Conservation (phyloP, 129 eudicot genomes). For the Heracleum sosnowskyi region DNA sequence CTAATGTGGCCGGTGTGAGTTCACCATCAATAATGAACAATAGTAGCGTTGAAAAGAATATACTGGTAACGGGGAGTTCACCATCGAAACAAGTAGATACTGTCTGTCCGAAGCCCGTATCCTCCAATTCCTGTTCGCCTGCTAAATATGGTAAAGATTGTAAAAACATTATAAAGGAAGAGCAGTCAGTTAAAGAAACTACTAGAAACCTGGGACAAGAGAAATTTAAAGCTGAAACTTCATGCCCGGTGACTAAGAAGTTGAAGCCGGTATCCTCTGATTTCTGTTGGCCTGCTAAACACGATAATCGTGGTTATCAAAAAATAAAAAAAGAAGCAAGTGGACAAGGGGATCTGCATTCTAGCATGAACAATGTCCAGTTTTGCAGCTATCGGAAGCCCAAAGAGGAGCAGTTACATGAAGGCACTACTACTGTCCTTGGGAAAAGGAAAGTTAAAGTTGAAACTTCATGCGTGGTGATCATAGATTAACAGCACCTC, state of each 20-base stretch:
- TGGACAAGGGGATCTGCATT: background rate
- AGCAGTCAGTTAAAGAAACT: no score
- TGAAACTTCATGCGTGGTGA: background rate
- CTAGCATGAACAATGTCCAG: background rate
- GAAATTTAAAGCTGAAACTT: no score
- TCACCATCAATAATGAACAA: background rate
- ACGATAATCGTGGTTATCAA: no score
- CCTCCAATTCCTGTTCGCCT: background rate
- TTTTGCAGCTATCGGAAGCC: background rate
- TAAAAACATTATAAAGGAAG: background rate
- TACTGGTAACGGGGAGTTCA: no score
- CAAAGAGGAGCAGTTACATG: background rate
- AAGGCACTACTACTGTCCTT: background rate
- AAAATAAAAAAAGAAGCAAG: background rate
- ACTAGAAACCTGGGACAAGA: no score
- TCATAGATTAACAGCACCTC: no score
- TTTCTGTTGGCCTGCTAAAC: background rate
- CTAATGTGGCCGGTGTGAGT: background rate
- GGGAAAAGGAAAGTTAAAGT: background rate
- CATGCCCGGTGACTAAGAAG: no score
- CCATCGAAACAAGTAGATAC: background rate
- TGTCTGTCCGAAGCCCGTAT: background rate
- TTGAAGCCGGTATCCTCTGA: background rate
- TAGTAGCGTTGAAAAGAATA: background rate
- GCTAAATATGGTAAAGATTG: background rate